Percentiles rank a stretch among this genome's conserved stretches.
phyloP scores from a whole-genome alignment of 805 yeast species.

The Cyberlindnera subsufficiens region DNA sequence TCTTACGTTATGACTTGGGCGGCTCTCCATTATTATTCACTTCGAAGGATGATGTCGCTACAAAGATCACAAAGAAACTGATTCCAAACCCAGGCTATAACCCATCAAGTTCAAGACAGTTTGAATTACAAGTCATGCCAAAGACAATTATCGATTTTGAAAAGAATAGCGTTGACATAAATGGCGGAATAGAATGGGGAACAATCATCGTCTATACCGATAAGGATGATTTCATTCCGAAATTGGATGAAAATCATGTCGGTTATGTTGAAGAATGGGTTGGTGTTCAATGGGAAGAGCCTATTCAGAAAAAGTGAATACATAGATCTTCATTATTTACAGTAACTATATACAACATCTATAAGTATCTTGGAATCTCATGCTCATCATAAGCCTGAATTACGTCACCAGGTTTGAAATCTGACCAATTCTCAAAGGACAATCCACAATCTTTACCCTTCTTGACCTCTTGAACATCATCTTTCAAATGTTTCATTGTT shows the following conservation, averaged over 20 bases:
- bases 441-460: constrained; percentile 93
- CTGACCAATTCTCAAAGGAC: constrained; percentile 60
- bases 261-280: constrained; percentile 78
- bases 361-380: constrained; percentile 44
- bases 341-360: constrained; percentile 4
- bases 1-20: constrained; percentile 75
- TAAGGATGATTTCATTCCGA: constrained; percentile 53
- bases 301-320: constrained; percentile 1
- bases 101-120: constrained; percentile 53
- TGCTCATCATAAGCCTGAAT: constrained; percentile 70
- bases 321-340: constrained; percentile 1
- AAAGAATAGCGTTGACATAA: constrained; percentile 30
- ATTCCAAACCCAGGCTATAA: constrained; percentile 59
- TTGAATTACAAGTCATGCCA: constrained; percentile 94
- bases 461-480: constrained; percentile 67
- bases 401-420: constrained; percentile 68
- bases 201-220: constrained; percentile 82
- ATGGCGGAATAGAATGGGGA: constrained; percentile 96
- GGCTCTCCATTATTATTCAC: constrained; percentile 76
- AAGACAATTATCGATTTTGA: constrained; percentile 83
- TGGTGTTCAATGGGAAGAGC: constrained; percentile 83
- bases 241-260: constrained; percentile 56
- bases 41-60: constrained; percentile 45
- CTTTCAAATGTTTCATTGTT: constrained; percentile 76
- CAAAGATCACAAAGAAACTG: constrained; percentile 31